A percentile compares a stretch with the other conserved stretches of the same genome.
Conservation (phyloP, 1,284 basidiomycete species). For the Tremellales sp. region DNA sequence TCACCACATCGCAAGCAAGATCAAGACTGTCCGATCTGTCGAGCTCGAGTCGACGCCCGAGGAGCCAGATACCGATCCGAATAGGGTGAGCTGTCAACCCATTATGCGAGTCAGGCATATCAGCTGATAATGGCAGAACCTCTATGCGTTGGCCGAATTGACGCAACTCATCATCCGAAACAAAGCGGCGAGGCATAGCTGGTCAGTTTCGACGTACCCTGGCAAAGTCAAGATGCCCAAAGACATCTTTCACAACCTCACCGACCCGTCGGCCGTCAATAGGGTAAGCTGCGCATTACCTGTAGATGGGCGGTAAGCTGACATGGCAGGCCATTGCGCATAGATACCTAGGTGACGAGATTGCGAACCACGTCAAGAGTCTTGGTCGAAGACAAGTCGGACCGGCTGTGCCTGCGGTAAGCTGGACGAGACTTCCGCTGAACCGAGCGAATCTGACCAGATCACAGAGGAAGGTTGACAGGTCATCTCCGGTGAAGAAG, state of each 20-base stretch:
- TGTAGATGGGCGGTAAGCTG: no score
- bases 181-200: slow-evolving; percentile 62
- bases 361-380: slow-evolving; percentile 20
- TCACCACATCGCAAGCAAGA: slow-evolving; percentile 73
- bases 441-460: not conserved
- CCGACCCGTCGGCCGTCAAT: slow-evolving; percentile 21
- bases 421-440: not conserved
- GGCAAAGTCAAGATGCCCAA: slow-evolving; percentile 72
- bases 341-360: slow-evolving; percentile 32
- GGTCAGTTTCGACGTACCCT: slow-evolving; percentile 75
- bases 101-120: no score
- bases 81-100: no score
- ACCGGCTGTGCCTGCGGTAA: no score
- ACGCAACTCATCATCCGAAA: slow-evolving; percentile 79
- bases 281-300: slow-evolving; percentile 16
- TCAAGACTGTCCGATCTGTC: slow-evolving; percentile 80
- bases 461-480: slow-evolving; percentile 5
- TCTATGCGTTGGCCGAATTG: slow-evolving; percentile 85
- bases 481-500: slow-evolving; percentile 17
- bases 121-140: slow-evolving; percentile 60
- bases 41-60: slow-evolving; percentile 19
- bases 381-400: slow-evolving; percentile 19
- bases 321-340: slow-evolving; percentile 18
- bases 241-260: slow-evolving; percentile 63
- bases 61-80: not conserved